phyloP scores from a whole-genome alignment of 148 eudicot genomes.

The Spergularia marina region DNA sequence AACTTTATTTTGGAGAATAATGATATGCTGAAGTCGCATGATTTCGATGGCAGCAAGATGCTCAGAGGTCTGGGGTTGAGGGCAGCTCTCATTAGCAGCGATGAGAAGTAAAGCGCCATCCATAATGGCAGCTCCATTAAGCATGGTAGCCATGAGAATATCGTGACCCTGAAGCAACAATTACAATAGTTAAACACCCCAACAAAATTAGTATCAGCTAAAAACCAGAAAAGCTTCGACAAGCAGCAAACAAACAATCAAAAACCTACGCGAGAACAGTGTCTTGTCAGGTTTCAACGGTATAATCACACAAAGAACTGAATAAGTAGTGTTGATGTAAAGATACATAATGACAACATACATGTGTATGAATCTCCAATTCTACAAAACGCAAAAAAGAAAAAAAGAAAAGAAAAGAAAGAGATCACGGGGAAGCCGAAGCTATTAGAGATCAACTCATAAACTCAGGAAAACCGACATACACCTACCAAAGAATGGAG shows the following conservation, averaged over 20 bases:
- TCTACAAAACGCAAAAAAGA: no score
- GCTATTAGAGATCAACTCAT: background rate
- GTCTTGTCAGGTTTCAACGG: background rate
- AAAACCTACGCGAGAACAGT: background rate
- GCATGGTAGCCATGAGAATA: conserved; percentile 99
- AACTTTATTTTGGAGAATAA: conserved; percentile 93
- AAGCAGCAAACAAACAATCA: background rate
- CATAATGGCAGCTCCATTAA: conserved; percentile 99
- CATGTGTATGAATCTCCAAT: no score
- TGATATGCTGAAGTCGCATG: conserved; percentile 93
- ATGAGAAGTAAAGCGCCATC: conserved; percentile 98
- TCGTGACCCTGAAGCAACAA: conserved; percentile 74
- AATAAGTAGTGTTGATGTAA: background rate
- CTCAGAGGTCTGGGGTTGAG: conserved; percentile 97
- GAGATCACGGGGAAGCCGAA: background rate
- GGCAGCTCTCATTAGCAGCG: conserved; percentile 98
- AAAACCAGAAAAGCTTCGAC: background rate
- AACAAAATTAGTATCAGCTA: background rate
- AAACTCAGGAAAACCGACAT: background rate
- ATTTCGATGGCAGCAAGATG: conserved; percentile 98
- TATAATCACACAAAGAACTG: background rate
- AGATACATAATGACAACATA: no score
- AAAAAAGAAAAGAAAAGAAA: no score
- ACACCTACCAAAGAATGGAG: background rate
- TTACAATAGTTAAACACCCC: background rate